These are phyloP conservation scores for Neurospora sp. DNA, from an alignment of 495 filamentous ascomycete species.

Conservation along the genomic window DNA sequence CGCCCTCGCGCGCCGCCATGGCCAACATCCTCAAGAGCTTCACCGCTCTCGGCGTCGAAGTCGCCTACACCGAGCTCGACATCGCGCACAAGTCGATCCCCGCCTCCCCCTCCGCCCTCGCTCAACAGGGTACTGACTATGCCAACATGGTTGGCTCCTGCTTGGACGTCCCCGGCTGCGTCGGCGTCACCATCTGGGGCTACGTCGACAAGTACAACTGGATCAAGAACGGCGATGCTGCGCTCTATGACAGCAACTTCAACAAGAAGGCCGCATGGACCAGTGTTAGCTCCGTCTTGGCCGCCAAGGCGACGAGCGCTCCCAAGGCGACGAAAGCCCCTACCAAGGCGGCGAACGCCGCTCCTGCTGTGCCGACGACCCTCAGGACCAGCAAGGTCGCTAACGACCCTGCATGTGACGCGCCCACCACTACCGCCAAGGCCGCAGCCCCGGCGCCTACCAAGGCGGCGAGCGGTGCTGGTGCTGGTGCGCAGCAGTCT, in stretches of 20 bases:
- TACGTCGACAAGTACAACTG: slow-evolving; percentile 53
- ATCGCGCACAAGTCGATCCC: slow-evolving; percentile 36
- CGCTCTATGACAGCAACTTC: slow-evolving; percentile 43
- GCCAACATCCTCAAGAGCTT: slow-evolving; percentile 31
- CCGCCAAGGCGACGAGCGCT: slow-evolving; percentile 15
- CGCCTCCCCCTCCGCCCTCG: slow-evolving; percentile 26
- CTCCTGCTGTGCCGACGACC: slow-evolving; percentile 10
- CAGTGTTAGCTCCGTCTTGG: slow-evolving; percentile 26
- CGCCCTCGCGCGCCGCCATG: slow-evolving; percentile 31
- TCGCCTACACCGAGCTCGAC: slow-evolving; percentile 56
- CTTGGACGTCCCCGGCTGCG: slow-evolving; percentile 40
- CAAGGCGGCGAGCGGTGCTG: slow-evolving; percentile 4
- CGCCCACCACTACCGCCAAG: neutral
- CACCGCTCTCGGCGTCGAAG: slow-evolving; percentile 40
- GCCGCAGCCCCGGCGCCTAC: neutral
- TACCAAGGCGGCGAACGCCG: neutral
- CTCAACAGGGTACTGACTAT: slow-evolving; percentile 48
- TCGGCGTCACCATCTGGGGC: slow-evolving; percentile 56
- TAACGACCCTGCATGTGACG: neutral
- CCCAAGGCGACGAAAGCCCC: slow-evolving; percentile 10
- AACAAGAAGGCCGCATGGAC: slow-evolving; percentile 47
- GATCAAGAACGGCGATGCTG: slow-evolving; percentile 40
- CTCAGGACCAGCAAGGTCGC: slow-evolving; percentile 3
- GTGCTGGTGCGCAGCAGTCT: slow-evolving; percentile 4
- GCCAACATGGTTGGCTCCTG: slow-evolving; percentile 44